Conservation (phyloP, 106 monocot genomes). For the Platanthera zijinensis region DNA sequence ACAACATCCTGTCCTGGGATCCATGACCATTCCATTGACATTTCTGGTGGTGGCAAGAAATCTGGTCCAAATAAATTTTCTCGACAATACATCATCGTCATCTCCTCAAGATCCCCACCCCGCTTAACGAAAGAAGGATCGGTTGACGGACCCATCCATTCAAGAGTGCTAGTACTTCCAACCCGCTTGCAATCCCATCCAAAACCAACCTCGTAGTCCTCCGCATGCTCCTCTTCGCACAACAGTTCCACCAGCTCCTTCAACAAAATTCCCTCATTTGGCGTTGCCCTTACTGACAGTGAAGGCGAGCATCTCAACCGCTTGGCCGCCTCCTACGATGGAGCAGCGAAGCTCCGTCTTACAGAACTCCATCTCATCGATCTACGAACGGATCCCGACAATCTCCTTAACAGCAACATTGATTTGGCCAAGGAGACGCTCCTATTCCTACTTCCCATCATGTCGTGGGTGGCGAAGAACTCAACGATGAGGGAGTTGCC, state of each 20-base stretch:
- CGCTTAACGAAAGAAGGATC: conserved; percentile 23
- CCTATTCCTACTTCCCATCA: conserved; percentile 69
- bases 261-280: conserved; percentile 5
- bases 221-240: conserved; percentile 19
- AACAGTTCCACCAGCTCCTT: conserved; percentile 3
- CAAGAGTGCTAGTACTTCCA: conserved; percentile 11
- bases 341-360: conserved; percentile 22
- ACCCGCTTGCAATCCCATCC: not conserved
- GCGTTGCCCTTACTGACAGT: conserved; percentile 21
- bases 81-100: conserved; percentile 12
- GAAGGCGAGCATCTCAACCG: conserved; percentile 45
- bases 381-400: conserved; percentile 17
- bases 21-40: conserved; percentile 15
- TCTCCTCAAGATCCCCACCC: conserved; percentile 21
- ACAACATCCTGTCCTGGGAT: conserved; percentile 18
- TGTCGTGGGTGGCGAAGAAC: conserved; percentile 87
- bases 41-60: not conserved
- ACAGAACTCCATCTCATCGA: conserved; percentile 25
- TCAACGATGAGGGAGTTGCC: conserved; percentile 94
- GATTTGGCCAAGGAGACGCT: conserved; percentile 35
- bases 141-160: conserved; percentile 17
- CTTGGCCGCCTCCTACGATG: conserved; percentile 36
- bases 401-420: conserved; percentile 25
- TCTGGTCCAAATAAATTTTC: conserved; percentile 13
- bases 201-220: conserved; percentile 21